Percentiles rank a stretch among this genome's conserved stretches.
These are phyloP conservation scores for Xylaria sp. DNA, from an alignment of 2,329 filamentous ascomycete species.

Conservation along the genomic window DNA sequence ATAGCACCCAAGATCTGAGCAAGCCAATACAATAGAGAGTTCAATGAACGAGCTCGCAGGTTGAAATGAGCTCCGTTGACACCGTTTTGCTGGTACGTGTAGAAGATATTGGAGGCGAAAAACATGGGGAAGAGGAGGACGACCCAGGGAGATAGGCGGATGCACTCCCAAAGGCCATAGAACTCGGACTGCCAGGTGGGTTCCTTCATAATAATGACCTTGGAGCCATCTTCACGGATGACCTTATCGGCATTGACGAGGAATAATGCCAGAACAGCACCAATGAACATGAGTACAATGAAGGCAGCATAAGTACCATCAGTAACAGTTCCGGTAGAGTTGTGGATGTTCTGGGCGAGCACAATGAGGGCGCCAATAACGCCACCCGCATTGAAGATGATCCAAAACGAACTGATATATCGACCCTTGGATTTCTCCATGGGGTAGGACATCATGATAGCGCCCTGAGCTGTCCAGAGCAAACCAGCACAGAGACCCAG, in stretches of 20 bases:
- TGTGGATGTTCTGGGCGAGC: slow-evolving; percentile 77
- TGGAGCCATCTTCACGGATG: slow-evolving; percentile 74
- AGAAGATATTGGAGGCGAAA: slow-evolving; percentile 82
- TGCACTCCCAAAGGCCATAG: slow-evolving; percentile 71
- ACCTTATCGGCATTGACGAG: slow-evolving; percentile 73
- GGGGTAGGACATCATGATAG: slow-evolving; percentile 92
- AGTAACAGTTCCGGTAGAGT: slow-evolving; percentile 58
- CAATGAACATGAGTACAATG: slow-evolving; percentile 74
- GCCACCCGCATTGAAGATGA: slow-evolving; percentile 92
- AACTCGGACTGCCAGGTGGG: slow-evolving; percentile 79
- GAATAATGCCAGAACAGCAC: slow-evolving; percentile 69
- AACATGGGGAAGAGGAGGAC: slow-evolving; percentile 81
- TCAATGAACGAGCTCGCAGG: slow-evolving; percentile 75
- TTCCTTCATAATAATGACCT: slow-evolving; percentile 79
- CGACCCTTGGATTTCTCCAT: slow-evolving; percentile 82
- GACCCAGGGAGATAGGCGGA: slow-evolving; percentile 73
- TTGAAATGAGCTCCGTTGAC: slow-evolving; percentile 77
- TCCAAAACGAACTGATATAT: slow-evolving; percentile 93
- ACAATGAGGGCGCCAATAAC: slow-evolving; percentile 85
- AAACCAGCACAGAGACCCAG: slow-evolving; percentile 82
- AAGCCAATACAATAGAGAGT: slow-evolving; percentile 76
- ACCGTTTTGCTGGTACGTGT: slow-evolving; percentile 79
- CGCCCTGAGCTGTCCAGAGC: slow-evolving; percentile 84
- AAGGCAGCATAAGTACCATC: slow-evolving; percentile 82
- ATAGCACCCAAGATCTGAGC: slow-evolving; percentile 78